Percentiles rank a stretch among this genome's conserved stretches.
Evolutionary conservation across 768 basidiomycete species (phyloP).

Genomic region (Lepiota venenata): DNA sequence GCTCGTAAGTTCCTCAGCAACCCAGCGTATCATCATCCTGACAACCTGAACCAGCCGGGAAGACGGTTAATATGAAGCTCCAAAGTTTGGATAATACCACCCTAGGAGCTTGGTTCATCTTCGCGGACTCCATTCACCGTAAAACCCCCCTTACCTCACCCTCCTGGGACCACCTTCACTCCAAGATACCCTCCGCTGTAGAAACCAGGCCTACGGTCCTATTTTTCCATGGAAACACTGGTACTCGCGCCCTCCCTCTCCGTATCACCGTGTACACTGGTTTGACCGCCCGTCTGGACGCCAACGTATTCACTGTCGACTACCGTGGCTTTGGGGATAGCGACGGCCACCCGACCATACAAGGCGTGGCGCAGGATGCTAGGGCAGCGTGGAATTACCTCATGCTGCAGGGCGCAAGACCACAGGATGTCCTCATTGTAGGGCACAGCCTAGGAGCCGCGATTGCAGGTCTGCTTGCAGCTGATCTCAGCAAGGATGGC

Average conservation of each 20-base stretch:
- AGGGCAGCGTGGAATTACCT: slow-evolving; percentile 65
- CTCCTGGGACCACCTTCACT: slow-evolving; percentile 24
- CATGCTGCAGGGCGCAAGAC: slow-evolving; percentile 41
- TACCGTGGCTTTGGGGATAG: slow-evolving; percentile 80
- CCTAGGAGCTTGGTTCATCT: slow-evolving; percentile 67
- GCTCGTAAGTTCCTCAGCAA: slow-evolving; percentile 29
- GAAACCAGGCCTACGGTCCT: slow-evolving; percentile 52
- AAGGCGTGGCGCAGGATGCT: slow-evolving; percentile 58
- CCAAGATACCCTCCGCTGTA: slow-evolving; percentile 30
- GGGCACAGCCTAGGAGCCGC: slow-evolving; percentile 81
- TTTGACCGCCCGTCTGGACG: slow-evolving; percentile 46
- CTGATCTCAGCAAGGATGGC: slow-evolving; percentile 42
- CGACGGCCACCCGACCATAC: slow-evolving; percentile 55
- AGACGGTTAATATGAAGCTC: slow-evolving; percentile 55
- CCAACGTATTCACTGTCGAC: slow-evolving; percentile 66
- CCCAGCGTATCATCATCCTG: background rate
- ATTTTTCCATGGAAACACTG: slow-evolving; percentile 75
- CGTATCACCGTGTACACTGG: slow-evolving; percentile 50
- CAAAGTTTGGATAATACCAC: slow-evolving; percentile 60
- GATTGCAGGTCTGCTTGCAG: slow-evolving; percentile 46
- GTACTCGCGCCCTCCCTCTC: slow-evolving; percentile 49
- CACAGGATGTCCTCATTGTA: slow-evolving; percentile 53
- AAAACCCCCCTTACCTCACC: slow-evolving; percentile 22
- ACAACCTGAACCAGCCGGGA: slow-evolving; percentile 41
- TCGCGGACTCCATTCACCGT: slow-evolving; percentile 49